Conservation (phyloP, 176 grass and related monocot genomes). For the Aegilops tauschii region DNA sequence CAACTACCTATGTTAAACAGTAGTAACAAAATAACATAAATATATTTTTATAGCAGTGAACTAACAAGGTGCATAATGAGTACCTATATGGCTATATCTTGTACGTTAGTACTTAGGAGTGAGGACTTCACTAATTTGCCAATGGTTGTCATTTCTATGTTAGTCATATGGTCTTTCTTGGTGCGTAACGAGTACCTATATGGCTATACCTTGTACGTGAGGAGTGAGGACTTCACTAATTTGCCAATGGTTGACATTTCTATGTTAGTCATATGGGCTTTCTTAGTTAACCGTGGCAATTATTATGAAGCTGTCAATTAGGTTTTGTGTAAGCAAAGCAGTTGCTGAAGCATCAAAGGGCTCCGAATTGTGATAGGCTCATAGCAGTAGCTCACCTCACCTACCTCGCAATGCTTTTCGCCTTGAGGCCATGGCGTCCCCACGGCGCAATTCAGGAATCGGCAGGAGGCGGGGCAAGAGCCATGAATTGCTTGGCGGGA, state of each 20-base stretch:
- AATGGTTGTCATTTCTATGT: not conserved
- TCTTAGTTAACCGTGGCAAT: not conserved
- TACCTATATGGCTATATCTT: not conserved
- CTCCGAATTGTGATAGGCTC: not conserved
- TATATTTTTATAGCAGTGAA: not conserved
- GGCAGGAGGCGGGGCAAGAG: no score
- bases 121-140: not conserved
- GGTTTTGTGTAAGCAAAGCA: not conserved
- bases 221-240: not conserved
- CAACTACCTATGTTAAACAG: slow-evolving; percentile 36
- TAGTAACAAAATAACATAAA: slow-evolving; percentile 8
- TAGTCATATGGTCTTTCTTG: not conserved
- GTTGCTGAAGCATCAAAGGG: not conserved
- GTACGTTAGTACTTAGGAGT: not conserved
- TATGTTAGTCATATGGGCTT: not conserved
- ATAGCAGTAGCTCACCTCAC: not conserved
- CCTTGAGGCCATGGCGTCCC: no score
- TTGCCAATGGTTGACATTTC: not conserved
- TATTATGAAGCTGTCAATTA: not conserved
- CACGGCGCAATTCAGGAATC: no score
- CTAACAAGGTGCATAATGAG: not conserved
- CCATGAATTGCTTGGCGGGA: no score
- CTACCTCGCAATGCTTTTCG: not conserved
- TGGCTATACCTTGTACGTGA: not conserved
- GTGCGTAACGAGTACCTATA: not conserved